phyloP scores from a whole-genome alignment of 2,329 filamentous ascomycete species.

The Ophiostoma quercus region DNA sequence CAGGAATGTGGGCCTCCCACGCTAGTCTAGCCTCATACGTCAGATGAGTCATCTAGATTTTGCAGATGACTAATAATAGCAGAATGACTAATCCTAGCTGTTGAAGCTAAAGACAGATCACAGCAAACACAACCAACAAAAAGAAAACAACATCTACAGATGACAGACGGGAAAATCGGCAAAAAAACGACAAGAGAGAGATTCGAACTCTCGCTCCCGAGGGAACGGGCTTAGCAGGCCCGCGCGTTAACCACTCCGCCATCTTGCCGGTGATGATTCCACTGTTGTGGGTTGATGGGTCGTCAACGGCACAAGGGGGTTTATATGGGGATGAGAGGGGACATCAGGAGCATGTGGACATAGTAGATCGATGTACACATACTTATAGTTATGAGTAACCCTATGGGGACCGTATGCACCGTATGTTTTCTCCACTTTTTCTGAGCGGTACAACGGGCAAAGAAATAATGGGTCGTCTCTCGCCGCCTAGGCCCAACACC shows the following conservation, averaged over 20 bases:
- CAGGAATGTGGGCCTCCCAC: conserved; percentile 15
- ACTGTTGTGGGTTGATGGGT: conserved; percentile 6
- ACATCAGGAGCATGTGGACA: not conserved
- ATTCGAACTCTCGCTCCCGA: conserved; percentile 19
- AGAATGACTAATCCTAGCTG: not conserved
- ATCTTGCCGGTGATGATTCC: conserved; percentile 9
- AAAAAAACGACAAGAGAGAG: conserved; percentile 17
- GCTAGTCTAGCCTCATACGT: not conserved
- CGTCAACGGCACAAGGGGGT: not conserved
- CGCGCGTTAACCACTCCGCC: conserved; percentile 18
- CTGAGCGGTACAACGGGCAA: no score
- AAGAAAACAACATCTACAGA: not conserved
- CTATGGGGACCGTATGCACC: no score
- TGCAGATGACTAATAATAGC: not conserved
- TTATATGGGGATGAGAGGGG: not conserved
- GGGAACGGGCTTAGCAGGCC: conserved; percentile 18
- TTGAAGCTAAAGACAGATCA: no score
- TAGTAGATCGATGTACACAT: not conserved
- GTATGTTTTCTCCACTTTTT: no score
- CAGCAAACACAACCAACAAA: not conserved
- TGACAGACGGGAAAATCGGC: not conserved
- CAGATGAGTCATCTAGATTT: conserved; percentile 6
- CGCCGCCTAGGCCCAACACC: no score
- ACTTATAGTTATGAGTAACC: not conserved
- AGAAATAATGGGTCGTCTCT: no score